A percentile compares a stretch with the other conserved stretches of the same genome.
These are phyloP conservation scores for Magnusiomyces starmeri DNA, from an alignment of 1,139 yeast species.

Conservation along the genomic window DNA sequence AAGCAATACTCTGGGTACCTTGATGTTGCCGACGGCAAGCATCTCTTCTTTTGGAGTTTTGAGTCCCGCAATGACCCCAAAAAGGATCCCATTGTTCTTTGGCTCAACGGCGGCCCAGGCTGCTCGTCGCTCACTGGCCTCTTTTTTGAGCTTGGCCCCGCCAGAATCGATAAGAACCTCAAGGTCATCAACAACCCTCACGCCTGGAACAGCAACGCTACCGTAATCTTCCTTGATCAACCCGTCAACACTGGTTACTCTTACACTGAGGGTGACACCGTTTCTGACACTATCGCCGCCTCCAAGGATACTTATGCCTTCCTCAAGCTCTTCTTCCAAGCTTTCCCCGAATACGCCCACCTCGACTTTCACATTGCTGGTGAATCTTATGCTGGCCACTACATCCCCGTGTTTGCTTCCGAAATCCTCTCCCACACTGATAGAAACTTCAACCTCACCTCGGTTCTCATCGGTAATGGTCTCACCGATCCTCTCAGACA, in stretches of 20 bases:
- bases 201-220: slow-evolving; percentile 86
- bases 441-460: slow-evolving; percentile 57
- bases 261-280: slow-evolving; percentile 46
- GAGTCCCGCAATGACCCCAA: slow-evolving; percentile 86
- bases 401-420: slow-evolving; percentile 69
- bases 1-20: slow-evolving; percentile 84
- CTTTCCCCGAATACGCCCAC: slow-evolving; percentile 57
- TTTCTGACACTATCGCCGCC: slow-evolving; percentile 60
- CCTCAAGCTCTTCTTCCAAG: slow-evolving; percentile 66
- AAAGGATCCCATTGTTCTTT: slow-evolving; percentile 75
- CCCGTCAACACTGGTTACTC: slow-evolving; percentile 94
- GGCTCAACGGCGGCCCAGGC: slow-evolving; percentile 93
- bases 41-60: slow-evolving; percentile 77
- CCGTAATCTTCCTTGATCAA: slow-evolving; percentile 87
- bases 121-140: slow-evolving; percentile 88
- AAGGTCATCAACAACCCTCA: slow-evolving; percentile 69
- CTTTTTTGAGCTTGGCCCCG: slow-evolving; percentile 85
- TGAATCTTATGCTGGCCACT: slow-evolving; percentile 85
- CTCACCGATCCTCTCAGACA: slow-evolving; percentile 70
- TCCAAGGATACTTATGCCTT: slow-evolving; percentile 76
- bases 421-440: slow-evolving; percentile 61
- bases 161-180: slow-evolving; percentile 57
- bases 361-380: slow-evolving; percentile 73
- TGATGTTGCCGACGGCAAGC: slow-evolving; percentile 79
- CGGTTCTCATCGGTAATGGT: slow-evolving; percentile 79